phyloP scores from a whole-genome alignment of 2,329 filamentous ascomycete species.

The Massarina eburnea region DNA sequence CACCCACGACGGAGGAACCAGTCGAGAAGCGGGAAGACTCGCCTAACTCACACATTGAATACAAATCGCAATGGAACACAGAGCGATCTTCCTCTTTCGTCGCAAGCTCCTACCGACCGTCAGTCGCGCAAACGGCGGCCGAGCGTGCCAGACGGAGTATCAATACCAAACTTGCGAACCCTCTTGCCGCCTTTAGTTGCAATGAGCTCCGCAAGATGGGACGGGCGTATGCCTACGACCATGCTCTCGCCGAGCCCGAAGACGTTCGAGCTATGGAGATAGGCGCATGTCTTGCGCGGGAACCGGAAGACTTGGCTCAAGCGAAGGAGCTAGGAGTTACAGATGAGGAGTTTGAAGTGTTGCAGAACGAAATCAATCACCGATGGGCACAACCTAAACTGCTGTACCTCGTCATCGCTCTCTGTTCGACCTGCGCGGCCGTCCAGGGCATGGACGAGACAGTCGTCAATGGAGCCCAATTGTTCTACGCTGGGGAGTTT shows the following conservation, averaged over 20 bases:
- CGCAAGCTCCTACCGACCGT: conserved; percentile 16
- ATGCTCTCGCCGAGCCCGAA: conserved; percentile 45
- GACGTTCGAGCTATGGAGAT: conserved; percentile 34
- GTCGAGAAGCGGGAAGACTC: conserved; percentile 10
- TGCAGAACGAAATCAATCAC: conserved; percentile 63
- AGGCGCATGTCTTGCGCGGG: conserved; percentile 31
- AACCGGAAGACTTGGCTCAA: conserved; percentile 18
- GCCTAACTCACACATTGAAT: conserved; percentile 14
- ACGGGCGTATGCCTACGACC: conserved; percentile 58
- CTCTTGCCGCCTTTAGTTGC: conserved; percentile 51
- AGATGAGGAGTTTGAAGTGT: conserved; percentile 56
- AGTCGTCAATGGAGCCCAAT: conserved; percentile 57
- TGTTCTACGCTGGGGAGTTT: conserved; percentile 65
- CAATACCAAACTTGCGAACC: conserved; percentile 57
- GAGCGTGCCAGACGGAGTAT: conserved; percentile 38
- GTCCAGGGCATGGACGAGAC: conserved; percentile 74
- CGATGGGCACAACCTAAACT: conserved; percentile 67
- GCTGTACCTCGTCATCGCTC: conserved; percentile 64
- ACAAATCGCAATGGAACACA: conserved; percentile 9
- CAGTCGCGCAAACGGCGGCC: conserved; percentile 38
- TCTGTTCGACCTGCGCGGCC: conserved; percentile 65
- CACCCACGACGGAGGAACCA: conserved; percentile 1
- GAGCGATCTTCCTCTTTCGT: background rate
- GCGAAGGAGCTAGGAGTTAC: conserved; percentile 50
- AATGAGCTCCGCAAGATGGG: conserved; percentile 59